Base-by-base conservation (phyloP, 768 basidiomycete genomes). In the Kwoniella dejecticola region DNA sequence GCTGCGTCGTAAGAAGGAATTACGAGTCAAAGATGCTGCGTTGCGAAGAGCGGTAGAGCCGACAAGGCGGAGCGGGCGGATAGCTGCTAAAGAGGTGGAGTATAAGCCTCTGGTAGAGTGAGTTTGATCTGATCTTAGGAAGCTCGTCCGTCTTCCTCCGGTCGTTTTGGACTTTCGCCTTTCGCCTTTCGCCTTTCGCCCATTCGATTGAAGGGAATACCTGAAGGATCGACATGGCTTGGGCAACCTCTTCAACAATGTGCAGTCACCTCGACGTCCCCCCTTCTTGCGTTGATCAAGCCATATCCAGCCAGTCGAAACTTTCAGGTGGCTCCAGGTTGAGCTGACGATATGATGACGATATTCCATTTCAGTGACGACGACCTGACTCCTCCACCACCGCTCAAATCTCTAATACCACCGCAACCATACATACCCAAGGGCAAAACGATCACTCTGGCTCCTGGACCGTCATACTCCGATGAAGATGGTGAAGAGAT, bases 401-500 rank as follows among this genome's bases (percentile, higher is more conserved):
- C 29, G 30, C 11, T 2, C 2, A 44, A 47, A 38, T 38, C 31
- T 33, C n/a, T n/a, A n/a, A n/a, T n/a, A n/a, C n/a, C n/a, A n/a
- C n/a, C n/a, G n/a, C 26, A 56, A 42, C 36, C 53, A 44, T 38
- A 59, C 0, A 56, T 67, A 41, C 68, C 68, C 15, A 50, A 47
- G 30, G 46, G 45, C 3, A 60, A 57, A 19, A 57, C 63, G 1
- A 50, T 33, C 10, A 36, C 56, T 0, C 56, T 73, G 23, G 59
- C 69, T 7, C 24, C 65, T 10, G 74, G 66, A 31, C 69, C 69
- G 0, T 46, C 52, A 27, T 74, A 74, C 33, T 61, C 59, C 0
- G 36, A 40, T 40, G 13, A 33, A 11, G 45, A 47, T 7, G 45
- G 26, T 11, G 4, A 52, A 23, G 38, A 50, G 19, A 26, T 17